These are phyloP conservation scores for Amanita inopinata DNA, from an alignment of 768 basidiomycete species.

Conservation along the genomic window DNA sequence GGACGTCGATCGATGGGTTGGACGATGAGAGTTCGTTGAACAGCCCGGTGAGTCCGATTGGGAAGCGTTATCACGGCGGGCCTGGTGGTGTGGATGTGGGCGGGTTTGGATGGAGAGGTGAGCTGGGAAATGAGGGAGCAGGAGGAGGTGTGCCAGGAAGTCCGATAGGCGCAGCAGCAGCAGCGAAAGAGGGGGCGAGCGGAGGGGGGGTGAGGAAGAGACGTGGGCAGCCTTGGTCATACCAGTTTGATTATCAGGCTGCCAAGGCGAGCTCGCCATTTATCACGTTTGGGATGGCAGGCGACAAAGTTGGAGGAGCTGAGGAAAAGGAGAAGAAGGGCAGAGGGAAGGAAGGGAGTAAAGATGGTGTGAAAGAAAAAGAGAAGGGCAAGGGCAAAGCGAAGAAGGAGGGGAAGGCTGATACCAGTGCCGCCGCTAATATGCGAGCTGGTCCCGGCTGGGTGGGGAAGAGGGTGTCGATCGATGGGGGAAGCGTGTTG, in stretches of 20 bases:
- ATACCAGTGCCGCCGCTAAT: neutral
- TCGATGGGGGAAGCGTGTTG: slow-evolving; percentile 7
- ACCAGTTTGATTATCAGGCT: slow-evolving; percentile 15
- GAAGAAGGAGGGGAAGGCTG: neutral
- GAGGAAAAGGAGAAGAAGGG: slow-evolving; percentile 6
- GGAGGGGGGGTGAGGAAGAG: slow-evolving; percentile 3
- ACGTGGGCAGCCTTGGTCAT: slow-evolving; percentile 16
- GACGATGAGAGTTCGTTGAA: slow-evolving; percentile 1
- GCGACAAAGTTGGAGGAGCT: neutral
- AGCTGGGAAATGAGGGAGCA: neutral
- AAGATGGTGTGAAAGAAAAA: slow-evolving; percentile 6
- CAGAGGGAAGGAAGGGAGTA: slow-evolving; percentile 5
- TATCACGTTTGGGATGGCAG: slow-evolving; percentile 2
- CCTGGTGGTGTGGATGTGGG: neutral
- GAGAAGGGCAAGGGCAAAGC: neutral
- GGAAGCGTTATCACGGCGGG: no score
- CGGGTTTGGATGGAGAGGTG: neutral
- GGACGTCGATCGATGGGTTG: slow-evolving; percentile 3
- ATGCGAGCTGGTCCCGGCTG: neutral
- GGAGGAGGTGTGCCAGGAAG: no score
- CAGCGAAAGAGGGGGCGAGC: neutral
- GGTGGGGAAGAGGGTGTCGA: neutral
- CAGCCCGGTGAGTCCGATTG: no score
- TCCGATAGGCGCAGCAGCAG: neutral
- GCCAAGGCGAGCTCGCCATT: slow-evolving; percentile 14